These are phyloP conservation scores for Nyssa sinensis DNA, from an alignment of 148 eudicot genomes.

Conservation along the genomic window DNA sequence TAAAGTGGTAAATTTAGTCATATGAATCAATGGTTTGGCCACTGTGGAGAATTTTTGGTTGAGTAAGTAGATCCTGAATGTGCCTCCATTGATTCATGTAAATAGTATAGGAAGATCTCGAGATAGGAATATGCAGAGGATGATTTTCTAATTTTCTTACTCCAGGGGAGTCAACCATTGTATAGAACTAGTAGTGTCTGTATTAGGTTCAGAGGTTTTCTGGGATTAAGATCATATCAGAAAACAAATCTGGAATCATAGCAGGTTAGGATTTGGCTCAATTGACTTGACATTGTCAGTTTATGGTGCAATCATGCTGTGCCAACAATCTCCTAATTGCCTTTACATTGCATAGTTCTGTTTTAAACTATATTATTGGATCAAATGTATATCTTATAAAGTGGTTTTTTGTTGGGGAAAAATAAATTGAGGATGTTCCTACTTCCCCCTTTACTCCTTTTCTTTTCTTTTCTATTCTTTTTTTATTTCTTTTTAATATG, in stretches of 20 bases:
- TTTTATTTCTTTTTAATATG: neutral
- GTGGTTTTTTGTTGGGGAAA: neutral
- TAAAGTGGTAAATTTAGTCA: neutral
- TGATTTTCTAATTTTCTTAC: no score
- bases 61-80: neutral
- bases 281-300: neutral
- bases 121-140: conserved; percentile 6
- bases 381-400: neutral
- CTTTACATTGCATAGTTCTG: neutral
- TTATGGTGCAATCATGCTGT: neutral
- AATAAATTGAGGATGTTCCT: neutral
- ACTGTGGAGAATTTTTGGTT: neutral
- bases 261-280: neutral
- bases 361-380: neutral
- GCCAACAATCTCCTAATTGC: neutral
- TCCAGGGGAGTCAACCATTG: neutral
- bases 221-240: neutral
- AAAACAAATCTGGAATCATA: neutral
- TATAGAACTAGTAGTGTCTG: neutral
- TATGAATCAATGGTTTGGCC: neutral
- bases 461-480: no score
- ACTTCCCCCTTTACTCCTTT: neutral
- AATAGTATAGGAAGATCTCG: neutral
- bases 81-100: conserved; percentile 6
- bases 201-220: neutral